Evolutionary conservation across 768 basidiomycete species (phyloP), one percentile per base, ranked within the genome.

Genomic region (Tulasnella sp.): DNA sequence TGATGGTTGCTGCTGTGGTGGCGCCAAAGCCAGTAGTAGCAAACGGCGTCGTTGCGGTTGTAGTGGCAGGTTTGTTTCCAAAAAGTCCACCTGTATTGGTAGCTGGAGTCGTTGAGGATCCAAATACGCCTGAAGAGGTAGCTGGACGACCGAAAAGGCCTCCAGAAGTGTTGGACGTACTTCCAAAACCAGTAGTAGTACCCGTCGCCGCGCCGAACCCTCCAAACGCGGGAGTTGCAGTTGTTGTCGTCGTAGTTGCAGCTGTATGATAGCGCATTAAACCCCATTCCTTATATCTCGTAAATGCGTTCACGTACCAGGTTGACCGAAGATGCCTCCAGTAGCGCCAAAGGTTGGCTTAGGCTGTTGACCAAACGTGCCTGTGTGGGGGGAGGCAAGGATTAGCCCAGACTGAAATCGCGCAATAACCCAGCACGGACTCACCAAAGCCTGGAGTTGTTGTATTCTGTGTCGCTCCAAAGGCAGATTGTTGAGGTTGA

Each of bases 271-370:
- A 23, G 40, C 26, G 26, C 57, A 32, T 42, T 23, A 39, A 18
- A n/a, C 74, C 23, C 20, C 9, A 37, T 26, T 44, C 32, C n/a
- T 74, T 46, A 32, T 37, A 32, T 37, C 23, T 40, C 20, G 46
- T 13, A 69, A 42, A 29, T 20, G 16, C 16, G 3, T 29, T 13
- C 40, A 40, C 69, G 23, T 29, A 70, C 40, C 35, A 29, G 77
- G 77, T 77, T 32, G 83, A 20, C 82, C 83, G 69, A 83, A 82
- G 3, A 75, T 79, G 29, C 79, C 77, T 16, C 81, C 75, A 20
- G 80, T 69, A 79, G 91, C 88, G 81, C 93, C 92, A 84, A 95
- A 94, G 16, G 91, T 93, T 15, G 89, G 86, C 5, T 90, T 83
- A 55, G 92, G 92, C 82, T 94, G 82, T 51, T 81, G 82, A 20